Evolutionary conservation across 2,329 filamentous ascomycete genomes (phyloP).

Genomic region (Ophiobolus disseminans): DNA sequence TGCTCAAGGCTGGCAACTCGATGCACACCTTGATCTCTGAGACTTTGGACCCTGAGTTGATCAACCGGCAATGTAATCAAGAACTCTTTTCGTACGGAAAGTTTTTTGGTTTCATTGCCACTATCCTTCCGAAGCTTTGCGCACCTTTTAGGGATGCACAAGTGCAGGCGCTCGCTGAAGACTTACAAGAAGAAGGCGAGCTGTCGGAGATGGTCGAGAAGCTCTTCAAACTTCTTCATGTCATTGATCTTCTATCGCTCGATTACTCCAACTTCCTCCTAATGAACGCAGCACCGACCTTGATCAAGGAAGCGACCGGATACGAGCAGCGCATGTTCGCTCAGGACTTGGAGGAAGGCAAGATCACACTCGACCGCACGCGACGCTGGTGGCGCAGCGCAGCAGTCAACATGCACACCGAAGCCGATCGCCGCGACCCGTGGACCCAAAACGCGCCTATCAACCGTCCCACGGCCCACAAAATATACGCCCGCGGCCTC

Average conservation of each 20-base stretch:
- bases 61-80: conserved; percentile 70
- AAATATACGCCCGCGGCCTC: conserved; percentile 77
- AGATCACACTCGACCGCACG: conserved; percentile 65
- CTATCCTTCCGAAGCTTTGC: conserved; percentile 78
- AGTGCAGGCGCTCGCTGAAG: conserved; percentile 71
- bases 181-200: conserved; percentile 57
- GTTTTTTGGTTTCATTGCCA: conserved; percentile 79
- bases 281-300: conserved; percentile 71
- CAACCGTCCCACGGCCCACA: conserved; percentile 69
- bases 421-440: conserved; percentile 72
- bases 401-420: conserved; percentile 68
- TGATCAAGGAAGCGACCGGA: conserved; percentile 73
- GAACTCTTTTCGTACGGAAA: conserved; percentile 82
- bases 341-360: conserved; percentile 66
- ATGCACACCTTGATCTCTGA: conserved; percentile 79
- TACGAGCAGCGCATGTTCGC: conserved; percentile 79
- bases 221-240: conserved; percentile 75
- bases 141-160: conserved; percentile 81
- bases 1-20: conserved; percentile 73
- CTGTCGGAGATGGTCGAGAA: conserved; percentile 74
- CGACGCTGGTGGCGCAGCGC: conserved; percentile 71
- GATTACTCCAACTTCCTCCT: conserved; percentile 85
- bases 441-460: conserved; percentile 63
- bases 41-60: conserved; percentile 74
- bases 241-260: conserved; percentile 78